A percentile compares a stretch with the other conserved stretches of the same genome.
Evolutionary conservation across 805 yeast species (phyloP).

Genomic region (Myxozyma udenii): DNA sequence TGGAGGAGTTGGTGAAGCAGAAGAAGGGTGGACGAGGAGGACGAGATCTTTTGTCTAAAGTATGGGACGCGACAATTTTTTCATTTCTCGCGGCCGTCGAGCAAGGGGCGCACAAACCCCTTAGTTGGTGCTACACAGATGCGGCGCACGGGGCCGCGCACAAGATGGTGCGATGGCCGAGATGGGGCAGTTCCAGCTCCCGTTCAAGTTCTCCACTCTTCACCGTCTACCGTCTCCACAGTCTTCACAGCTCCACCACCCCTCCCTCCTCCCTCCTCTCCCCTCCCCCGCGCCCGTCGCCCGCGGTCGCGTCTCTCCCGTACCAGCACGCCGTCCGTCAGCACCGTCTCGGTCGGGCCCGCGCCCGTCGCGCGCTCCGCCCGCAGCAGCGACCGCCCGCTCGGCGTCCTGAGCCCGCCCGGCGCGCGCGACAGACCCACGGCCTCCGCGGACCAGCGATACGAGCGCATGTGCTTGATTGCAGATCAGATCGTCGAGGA

Average conservation of each 20-base stretch:
- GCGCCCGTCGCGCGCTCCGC: not conserved
- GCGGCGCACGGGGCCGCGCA: too few species aligned
- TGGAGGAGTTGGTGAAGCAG: not conserved
- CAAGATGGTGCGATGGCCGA: too few species aligned
- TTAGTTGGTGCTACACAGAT: too few species aligned
- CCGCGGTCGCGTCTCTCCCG: not conserved
- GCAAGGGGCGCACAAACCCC: too few species aligned
- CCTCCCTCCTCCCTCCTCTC: not conserved
- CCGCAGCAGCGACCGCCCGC: not conserved
- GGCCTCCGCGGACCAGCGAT: not conserved
- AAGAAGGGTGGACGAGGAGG: not conserved
- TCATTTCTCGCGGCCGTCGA: not conserved
- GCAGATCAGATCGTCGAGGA: constrained; percentile 11
- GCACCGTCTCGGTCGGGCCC: not conserved
- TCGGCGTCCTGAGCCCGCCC: constrained; percentile 3
- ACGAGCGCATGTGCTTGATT: constrained; percentile 7
- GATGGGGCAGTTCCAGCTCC: too few species aligned
- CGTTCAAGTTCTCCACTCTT: too few species aligned
- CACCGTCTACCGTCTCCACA: not conserved
- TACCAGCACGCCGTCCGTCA: not conserved
- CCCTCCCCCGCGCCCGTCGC: not conserved
- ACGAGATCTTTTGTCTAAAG: not conserved
- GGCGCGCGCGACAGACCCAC: constrained; percentile 8
- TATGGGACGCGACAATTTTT: not conserved
- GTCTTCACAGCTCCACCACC: not conserved